Percentiles rank a stretch among this genome's conserved stretches.
Conservation (phyloP, 2,329 filamentous ascomycete genomes). For the Alternaria arborescens region DNA sequence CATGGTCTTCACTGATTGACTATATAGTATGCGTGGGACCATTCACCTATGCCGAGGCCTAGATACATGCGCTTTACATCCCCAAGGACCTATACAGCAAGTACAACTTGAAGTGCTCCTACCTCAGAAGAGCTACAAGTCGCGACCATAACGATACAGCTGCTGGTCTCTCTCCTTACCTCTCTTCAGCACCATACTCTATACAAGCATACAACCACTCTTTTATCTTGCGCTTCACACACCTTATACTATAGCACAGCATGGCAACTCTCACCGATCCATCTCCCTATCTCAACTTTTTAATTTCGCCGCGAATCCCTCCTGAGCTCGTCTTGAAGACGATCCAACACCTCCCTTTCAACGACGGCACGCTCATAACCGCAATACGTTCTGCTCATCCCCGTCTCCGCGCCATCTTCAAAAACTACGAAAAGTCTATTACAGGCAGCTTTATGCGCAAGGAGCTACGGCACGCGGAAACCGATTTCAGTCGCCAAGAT, state of each 20-base stretch:
- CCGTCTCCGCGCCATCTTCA: conserved; percentile 28
- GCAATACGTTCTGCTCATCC: conserved; percentile 31
- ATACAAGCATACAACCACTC: not conserved
- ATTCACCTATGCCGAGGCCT: not conserved
- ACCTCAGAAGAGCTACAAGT: conserved; percentile 2
- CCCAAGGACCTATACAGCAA: not conserved
- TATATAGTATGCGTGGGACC: conserved; percentile 12
- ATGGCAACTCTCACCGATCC: conserved; percentile 16
- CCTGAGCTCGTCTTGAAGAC: conserved; percentile 39
- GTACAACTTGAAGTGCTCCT: conserved; percentile 1
- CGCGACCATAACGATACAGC: not conserved
- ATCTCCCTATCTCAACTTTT: conserved; percentile 8
- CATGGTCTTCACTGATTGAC: conserved; percentile 35
- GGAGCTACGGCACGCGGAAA: conserved; percentile 39
- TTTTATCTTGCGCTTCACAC: not conserved
- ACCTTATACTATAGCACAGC: conserved; percentile 9
- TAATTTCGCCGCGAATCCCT: conserved; percentile 32
- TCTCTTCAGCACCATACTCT: not conserved
- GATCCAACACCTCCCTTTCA: conserved; percentile 38
- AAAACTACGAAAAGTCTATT: conserved; percentile 38
- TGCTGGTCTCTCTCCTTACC: not conserved
- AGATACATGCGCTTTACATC: not conserved
- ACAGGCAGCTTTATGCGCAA: conserved; percentile 31
- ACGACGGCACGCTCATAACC: conserved; percentile 29
- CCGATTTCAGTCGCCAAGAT: conserved; percentile 36